Evolutionary conservation across 768 basidiomycete species (phyloP), one percentile per base, ranked within the genome.

Genomic region (Polyporus arcularius): DNA sequence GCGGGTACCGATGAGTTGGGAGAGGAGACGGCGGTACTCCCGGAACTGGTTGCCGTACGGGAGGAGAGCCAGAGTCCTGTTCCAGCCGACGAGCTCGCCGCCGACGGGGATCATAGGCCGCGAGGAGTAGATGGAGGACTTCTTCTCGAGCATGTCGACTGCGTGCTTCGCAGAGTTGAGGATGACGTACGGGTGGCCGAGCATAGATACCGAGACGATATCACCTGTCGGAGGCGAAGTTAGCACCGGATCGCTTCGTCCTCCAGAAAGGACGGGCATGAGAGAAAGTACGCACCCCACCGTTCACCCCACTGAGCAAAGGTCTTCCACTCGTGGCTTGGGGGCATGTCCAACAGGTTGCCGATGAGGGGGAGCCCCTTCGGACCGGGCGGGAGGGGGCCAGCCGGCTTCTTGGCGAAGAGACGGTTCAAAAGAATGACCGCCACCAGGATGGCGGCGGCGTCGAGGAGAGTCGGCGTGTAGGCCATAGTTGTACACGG

Each of bases 91-190:
- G 26, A 72, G 60, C 59, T 72, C 68, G 41, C 72, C 71, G n/a
- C 60, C 61, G 63, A 72, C 66, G 4, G 67, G 61, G 48, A 72
- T 60, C 12, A 43, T 28, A 0, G 71, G 71, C 16, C 73, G 65
- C 31, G 70, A 70, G 2, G 74, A 73, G 62, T 74, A 74, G 53
- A 69, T 68, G 32, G 60, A 45, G 50, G 70, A 71, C 58, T 68
- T 65, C 65, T 71, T 70, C 47, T 74, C 71, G n/a, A 75, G 66
- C 11, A 74, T 43, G 10, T 71, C 73, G 15, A 64, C 40, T 4
- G 73, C 73, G 28, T 64, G 62, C 43, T 64, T 49, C 2, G 64
- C 32, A 5, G 69, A 69, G 63, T 73, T 73, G 15, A 75, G 63
- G 50, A 73, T 64, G 52, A 74, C 57, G 47, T 70, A 69, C 16